Percentiles rank a stretch among this genome's conserved stretches.
Evolutionary conservation across 371 early-diverging fungal species (phyloP).

Genomic region (Mucor sp.): DNA sequence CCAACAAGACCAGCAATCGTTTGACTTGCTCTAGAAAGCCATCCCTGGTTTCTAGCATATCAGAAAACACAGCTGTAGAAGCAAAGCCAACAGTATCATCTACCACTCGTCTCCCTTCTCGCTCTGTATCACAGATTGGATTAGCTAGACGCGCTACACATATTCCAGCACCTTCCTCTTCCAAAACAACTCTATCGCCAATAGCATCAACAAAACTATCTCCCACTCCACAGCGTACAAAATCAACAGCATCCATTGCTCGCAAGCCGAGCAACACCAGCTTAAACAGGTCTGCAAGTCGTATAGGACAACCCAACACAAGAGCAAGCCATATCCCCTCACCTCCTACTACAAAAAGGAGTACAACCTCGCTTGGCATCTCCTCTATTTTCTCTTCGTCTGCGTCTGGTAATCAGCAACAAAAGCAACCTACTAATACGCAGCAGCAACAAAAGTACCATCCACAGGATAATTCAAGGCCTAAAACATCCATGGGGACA

Average conservation of each 20-base stretch:
- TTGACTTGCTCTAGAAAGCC: not conserved
- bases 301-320: slow-evolving; percentile 6
- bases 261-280: not conserved
- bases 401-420: not conserved
- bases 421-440: no score
- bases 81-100: not conserved
- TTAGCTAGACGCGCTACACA: slow-evolving; percentile 23
- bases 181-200: not conserved
- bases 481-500: slow-evolving; percentile 6
- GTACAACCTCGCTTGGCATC: slow-evolving; percentile 19
- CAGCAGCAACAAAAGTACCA: not conserved
- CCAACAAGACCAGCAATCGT: not conserved
- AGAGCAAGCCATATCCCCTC: slow-evolving; percentile 29
- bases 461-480: not conserved
- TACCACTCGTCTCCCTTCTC: not conserved
- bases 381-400: slow-evolving; percentile 15
- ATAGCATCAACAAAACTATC: not conserved
- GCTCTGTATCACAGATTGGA: not conserved
- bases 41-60: not conserved
- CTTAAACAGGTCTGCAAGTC: slow-evolving; percentile 1
- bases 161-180: slow-evolving; percentile 13
- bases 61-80: slow-evolving; percentile 5
- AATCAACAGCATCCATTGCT: slow-evolving; percentile 13
- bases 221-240: slow-evolving; percentile 13
- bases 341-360: slow-evolving; percentile 11